phyloP scores from a whole-genome alignment of 345 rosid species.

The Euphorbia lathyris region DNA sequence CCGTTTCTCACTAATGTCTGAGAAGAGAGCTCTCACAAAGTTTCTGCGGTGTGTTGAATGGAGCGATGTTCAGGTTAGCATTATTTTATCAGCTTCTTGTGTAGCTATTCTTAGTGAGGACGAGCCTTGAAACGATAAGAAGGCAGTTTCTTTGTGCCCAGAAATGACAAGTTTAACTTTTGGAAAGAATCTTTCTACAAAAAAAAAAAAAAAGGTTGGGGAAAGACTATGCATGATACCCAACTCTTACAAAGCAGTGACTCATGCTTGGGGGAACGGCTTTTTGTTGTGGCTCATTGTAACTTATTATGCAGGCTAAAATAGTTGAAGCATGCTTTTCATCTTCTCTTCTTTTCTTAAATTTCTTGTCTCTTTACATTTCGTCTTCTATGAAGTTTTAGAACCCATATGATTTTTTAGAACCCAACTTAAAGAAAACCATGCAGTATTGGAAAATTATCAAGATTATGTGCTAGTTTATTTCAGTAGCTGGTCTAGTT shows the following conservation, averaged over 20 bases:
- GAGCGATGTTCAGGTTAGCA: slow-evolving; percentile 92
- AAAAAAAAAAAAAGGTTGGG: not conserved
- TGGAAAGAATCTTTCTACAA: not conserved
- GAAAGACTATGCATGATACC: not conserved
- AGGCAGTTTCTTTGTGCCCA: not conserved
- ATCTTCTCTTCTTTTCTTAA: not conserved
- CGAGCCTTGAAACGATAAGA: not conserved
- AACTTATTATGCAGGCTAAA: not conserved
- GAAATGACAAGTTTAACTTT: not conserved
- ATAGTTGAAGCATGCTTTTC: slow-evolving; percentile 4
- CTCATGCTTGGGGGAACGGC: not conserved
- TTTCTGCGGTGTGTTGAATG: slow-evolving; percentile 94
- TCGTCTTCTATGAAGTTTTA: not conserved
- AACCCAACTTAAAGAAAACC: not conserved
- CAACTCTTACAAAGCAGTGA: not conserved
- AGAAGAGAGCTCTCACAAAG: slow-evolving; percentile 96
- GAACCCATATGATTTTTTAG: too few species aligned
- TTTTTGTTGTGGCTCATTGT: not conserved
- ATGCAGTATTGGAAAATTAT: not conserved
- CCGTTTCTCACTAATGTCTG: slow-evolving; percentile 89
- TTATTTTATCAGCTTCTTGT: slow-evolving; percentile 8
- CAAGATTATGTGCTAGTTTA: not conserved
- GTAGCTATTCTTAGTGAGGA: not conserved
- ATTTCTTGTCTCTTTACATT: not conserved
- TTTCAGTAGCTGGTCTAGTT: not conserved